These are phyloP conservation scores for Erigeron canadensis DNA, from an alignment of 129 eudicot species.

Conservation along the genomic window DNA sequence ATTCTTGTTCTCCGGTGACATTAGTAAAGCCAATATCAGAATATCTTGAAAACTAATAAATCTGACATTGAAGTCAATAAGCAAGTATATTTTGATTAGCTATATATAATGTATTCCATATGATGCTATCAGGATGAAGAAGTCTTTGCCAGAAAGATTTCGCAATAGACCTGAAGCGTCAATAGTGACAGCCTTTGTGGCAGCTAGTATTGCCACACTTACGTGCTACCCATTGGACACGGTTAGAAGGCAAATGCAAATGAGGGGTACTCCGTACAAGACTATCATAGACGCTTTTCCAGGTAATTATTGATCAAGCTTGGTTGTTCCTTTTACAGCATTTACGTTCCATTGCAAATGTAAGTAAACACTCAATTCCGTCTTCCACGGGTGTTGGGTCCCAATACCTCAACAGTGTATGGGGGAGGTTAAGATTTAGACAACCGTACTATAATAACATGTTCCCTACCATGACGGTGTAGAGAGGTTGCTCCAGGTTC, in stretches of 20 bases:
- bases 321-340: neutral
- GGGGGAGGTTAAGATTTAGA: too few species aligned
- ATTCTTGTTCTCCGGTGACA: too few species aligned
- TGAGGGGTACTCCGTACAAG: slow-evolving; percentile 85
- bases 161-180: slow-evolving; percentile 79
- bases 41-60: too few species aligned
- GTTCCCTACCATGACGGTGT: too few species aligned
- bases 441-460: too few species aligned
- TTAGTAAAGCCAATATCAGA: too few species aligned
- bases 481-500: too few species aligned
- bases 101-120: neutral
- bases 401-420: too few species aligned
- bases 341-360: neutral
- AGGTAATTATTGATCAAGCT: slow-evolving; percentile 38
- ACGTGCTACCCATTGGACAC: slow-evolving; percentile 94
- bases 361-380: too few species aligned
- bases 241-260: slow-evolving; percentile 87
- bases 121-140: slow-evolving; percentile 65
- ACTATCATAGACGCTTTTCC: slow-evolving; percentile 72
- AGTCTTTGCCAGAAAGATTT: slow-evolving; percentile 89
- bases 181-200: slow-evolving; percentile 65
- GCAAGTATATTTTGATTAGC: too few species aligned
- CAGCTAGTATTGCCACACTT: slow-evolving; percentile 82
- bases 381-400: too few species aligned
- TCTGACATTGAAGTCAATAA: too few species aligned